Evolutionary conservation across 441 rosid species (phyloP).

Genomic region (Eutrema salsugineum): DNA sequence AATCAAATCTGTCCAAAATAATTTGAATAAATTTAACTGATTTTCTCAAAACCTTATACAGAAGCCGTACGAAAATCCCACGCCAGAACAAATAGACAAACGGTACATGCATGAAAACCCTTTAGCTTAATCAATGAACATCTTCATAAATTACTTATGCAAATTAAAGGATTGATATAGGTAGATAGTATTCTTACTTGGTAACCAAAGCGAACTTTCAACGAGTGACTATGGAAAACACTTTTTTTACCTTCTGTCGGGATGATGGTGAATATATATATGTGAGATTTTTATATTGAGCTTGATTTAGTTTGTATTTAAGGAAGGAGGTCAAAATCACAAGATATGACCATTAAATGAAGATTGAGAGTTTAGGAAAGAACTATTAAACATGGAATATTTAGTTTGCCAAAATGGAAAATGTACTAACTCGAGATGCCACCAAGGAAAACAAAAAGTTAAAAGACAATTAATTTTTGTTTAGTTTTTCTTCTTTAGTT

Average conservation of each 20-base stretch:
- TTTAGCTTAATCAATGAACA: background rate
- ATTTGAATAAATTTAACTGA: background rate
- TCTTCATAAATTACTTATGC: background rate
- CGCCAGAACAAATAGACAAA: background rate
- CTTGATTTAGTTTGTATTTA: constrained; percentile 18
- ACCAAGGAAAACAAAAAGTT: background rate
- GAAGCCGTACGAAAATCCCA: background rate
- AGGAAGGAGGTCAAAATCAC: constrained; percentile 22
- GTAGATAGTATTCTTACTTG: constrained; percentile 17
- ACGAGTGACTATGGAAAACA: background rate
- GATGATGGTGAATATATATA: constrained; percentile 1
- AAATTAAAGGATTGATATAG: background rate
- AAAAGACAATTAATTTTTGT: constrained; percentile 3
- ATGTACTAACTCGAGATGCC: constrained; percentile 3
- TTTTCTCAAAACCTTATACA: background rate
- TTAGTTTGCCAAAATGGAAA: constrained; percentile 19
- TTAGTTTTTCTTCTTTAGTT: background rate
- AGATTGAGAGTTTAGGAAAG: constrained; percentile 13
- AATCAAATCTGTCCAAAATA: background rate
- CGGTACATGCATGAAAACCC: too few relatives aligned
- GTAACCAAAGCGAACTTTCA: constrained; percentile 1
- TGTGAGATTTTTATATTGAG: constrained; percentile 1
- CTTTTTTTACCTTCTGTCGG: background rate
- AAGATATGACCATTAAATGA: constrained; percentile 16
- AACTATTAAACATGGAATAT: constrained; percentile 15